These are phyloP conservation scores for Serendipita sp. DNA, from an alignment of 768 basidiomycete species.

Conservation along the genomic window DNA sequence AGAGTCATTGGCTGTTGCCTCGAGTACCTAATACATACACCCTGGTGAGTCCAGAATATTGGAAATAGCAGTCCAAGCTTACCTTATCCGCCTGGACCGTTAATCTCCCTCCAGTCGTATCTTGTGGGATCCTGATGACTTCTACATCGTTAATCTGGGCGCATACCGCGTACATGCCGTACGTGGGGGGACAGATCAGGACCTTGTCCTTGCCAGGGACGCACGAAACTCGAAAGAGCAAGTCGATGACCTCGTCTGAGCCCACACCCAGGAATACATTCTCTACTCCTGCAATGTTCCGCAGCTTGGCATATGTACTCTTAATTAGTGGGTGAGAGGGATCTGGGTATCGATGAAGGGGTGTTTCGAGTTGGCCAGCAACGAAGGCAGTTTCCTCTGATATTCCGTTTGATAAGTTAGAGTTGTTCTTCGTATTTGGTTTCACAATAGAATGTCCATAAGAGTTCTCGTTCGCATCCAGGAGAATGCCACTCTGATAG, in stretches of 20 bases:
- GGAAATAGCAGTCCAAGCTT: conserved; percentile 14
- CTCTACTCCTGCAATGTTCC: conserved; percentile 40
- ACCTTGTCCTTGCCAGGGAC: conserved; percentile 65
- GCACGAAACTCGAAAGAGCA: conserved; percentile 83
- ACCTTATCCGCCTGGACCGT: conserved; percentile 62
- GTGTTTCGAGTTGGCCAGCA: conserved; percentile 24
- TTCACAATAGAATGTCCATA: conserved; percentile 65
- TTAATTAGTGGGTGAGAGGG: conserved; percentile 77
- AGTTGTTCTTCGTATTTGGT: conserved; percentile 11
- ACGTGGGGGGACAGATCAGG: conserved; percentile 83
- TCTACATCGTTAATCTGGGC: conserved; percentile 91
- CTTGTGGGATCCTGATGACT: conserved; percentile 59
- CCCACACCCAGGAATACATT: conserved; percentile 92
- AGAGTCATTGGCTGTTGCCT: conserved; percentile 48
- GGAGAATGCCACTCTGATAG: conserved; percentile 76
- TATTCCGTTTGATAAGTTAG: conserved; percentile 14
- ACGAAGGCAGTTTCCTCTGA: conserved; percentile 25
- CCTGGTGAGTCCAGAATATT: conserved; percentile 3
- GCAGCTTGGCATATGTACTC: conserved; percentile 50
- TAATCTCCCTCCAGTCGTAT: conserved; percentile 70
- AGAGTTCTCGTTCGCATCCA: conserved; percentile 97
- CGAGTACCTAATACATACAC: conserved; percentile 43
- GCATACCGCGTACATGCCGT: conserved; percentile 93
- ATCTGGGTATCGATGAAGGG: conserved; percentile 82
- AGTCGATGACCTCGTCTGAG: conserved; percentile 90